Percentiles rank a stretch among this genome's conserved stretches.
Conservation (phyloP, 2,329 filamentous ascomycete species). For the Teratosphaeria zuluensis region DNA sequence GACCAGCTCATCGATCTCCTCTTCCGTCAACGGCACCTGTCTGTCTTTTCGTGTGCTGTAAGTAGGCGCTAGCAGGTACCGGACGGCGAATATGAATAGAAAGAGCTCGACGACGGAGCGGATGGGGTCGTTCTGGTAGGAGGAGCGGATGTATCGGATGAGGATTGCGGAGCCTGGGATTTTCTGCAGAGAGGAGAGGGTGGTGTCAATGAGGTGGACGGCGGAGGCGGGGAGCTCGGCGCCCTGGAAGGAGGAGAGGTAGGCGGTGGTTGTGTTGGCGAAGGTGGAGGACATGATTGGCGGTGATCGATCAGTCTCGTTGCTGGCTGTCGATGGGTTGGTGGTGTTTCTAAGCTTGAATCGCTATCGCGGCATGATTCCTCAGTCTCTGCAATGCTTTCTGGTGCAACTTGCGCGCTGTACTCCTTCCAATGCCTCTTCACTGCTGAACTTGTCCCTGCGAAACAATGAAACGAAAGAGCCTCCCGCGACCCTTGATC, state of each 20-base stretch:
- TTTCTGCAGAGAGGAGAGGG: conserved; percentile 62
- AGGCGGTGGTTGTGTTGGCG: conserved; percentile 9
- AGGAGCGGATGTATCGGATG: conserved; percentile 89
- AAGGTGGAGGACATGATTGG: background rate
- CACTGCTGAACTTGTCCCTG: background rate
- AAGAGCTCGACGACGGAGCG: conserved; percentile 89
- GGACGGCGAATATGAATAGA: conserved; percentile 87
- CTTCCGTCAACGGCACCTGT: conserved; percentile 79
- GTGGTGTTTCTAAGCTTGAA: background rate
- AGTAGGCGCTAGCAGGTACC: conserved; percentile 82
- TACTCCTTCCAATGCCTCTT: background rate
- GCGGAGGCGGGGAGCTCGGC: conserved; percentile 47
- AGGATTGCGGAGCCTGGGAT: conserved; percentile 91
- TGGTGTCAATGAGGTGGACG: conserved; percentile 45
- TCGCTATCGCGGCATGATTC: background rate
- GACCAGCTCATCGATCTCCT: conserved; percentile 95
- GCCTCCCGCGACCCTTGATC: background rate
- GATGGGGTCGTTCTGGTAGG: conserved; percentile 94
- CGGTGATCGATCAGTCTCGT: background rate
- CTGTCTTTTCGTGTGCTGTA: conserved; percentile 88
- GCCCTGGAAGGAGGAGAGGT: conserved; percentile 30
- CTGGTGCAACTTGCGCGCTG: background rate
- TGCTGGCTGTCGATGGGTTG: background rate
- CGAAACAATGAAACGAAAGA: background rate
- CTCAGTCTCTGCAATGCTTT: background rate